Conservation (phyloP, 1,284 basidiomycete genomes). For the Singerocomus rubriflavus region DNA sequence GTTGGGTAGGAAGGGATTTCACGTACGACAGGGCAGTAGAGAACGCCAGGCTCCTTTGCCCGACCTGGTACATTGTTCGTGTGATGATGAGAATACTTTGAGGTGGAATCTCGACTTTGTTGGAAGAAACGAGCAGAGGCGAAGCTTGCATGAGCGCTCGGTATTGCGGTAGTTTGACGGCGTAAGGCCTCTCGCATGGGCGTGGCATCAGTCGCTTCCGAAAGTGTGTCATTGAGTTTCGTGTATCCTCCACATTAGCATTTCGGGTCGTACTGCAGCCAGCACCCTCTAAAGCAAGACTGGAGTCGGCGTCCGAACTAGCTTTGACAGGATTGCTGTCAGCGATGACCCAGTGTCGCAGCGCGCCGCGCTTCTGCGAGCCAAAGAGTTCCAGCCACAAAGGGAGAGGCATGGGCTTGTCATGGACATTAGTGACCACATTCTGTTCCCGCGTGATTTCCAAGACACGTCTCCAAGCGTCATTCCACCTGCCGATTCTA, state of each 20-base stretch:
- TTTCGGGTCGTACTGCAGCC: not conserved
- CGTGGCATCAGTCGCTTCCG: constrained; percentile 19
- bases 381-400: constrained; percentile 56
- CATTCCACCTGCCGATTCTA: constrained; percentile 45
- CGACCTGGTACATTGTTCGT: constrained; percentile 36
- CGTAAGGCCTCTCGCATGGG: constrained; percentile 11
- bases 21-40: constrained; percentile 44
- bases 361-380: constrained; percentile 34
- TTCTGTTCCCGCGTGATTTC: constrained; percentile 12
- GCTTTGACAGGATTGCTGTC: not conserved
- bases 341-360: constrained; percentile 23
- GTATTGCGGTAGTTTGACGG: constrained; percentile 21
- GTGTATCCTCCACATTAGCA: not conserved
- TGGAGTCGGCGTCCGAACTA: not conserved
- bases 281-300: not conserved
- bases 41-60: constrained; percentile 35
- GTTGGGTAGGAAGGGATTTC: constrained; percentile 37
- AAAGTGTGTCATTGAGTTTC: not conserved
- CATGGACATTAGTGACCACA: not conserved
- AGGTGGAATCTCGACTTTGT: constrained; percentile 32
- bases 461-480: constrained; percentile 43
- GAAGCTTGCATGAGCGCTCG: constrained; percentile 31
- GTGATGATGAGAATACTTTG: constrained; percentile 39
- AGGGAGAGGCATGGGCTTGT: constrained; percentile 35
- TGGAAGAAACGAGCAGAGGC: constrained; percentile 28